Conservation (phyloP, 129 eudicot genomes). For the Saussurea involucrata region DNA sequence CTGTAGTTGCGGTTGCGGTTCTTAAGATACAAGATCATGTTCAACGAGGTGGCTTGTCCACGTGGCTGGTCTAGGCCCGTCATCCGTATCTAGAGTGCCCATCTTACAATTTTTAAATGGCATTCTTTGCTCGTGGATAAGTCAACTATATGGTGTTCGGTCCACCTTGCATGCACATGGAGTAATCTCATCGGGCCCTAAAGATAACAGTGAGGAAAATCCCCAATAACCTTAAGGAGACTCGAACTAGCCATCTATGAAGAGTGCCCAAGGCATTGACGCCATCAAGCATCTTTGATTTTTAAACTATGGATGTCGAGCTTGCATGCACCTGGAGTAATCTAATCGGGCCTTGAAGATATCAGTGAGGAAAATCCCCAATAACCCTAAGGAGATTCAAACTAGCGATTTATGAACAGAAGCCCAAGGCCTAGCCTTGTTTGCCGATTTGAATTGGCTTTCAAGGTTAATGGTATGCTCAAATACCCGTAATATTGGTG, state of each 20-base stretch:
- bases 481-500: conserved; percentile 60
- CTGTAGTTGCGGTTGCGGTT: conserved; percentile 40
- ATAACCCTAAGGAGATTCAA: not conserved
- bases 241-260: too few relatives aligned
- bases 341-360: conserved; percentile 47
- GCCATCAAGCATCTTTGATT: conserved; percentile 41
- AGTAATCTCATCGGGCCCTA: conserved; percentile 41
- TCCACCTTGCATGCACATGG: not conserved
- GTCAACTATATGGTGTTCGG: conserved; percentile 39
- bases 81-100: too few relatives aligned
- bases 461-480: conserved; percentile 52
- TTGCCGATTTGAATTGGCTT: not conserved
- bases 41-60: conserved; percentile 67
- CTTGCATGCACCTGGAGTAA: not conserved
- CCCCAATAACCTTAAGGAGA: not conserved
- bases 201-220: conserved; percentile 9
- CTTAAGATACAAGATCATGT: conserved; percentile 66
- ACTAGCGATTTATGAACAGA: not conserved
- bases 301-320: not conserved
- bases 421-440: conserved; percentile 1
- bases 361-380: not conserved
- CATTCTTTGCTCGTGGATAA: conserved; percentile 75
- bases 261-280: conserved; percentile 27
- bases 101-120: conserved; percentile 9
- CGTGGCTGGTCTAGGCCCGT: conserved; percentile 35